Base-by-base conservation (phyloP, 2,329 filamentous ascomycete genomes). In the Diaporthe destruens region DNA sequence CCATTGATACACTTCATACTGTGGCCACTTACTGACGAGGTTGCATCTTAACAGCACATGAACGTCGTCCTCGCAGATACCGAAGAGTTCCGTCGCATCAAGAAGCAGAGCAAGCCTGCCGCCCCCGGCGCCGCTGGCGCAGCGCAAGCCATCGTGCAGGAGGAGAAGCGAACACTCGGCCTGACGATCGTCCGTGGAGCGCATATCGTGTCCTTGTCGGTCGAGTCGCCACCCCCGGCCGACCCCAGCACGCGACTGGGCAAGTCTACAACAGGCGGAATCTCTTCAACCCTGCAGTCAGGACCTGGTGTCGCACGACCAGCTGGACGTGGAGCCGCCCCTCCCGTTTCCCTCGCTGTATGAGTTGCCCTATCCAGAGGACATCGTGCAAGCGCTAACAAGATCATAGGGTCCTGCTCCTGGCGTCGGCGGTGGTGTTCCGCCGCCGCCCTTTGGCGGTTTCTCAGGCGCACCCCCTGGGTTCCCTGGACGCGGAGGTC, bases 61-160 rank as follows among this genome's bases (percentile, higher is more conserved):
- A 99, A 99, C 84, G 90, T 99, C 76, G 96, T 99, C 75, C 93
- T 99, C 75, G 96, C 96, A 84, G 96, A 99, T 81, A 98, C 96
- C 77, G 96, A 99, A 89, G 96, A 98, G 84, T 98, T 98, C 84
- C 93, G 95, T 82, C 93, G 93, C 81, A 92, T 96, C 75, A 97
- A 96, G 87, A 96, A 93, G 87, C 90, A 92, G 78, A 88, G 90
- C 78, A 97, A 96, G 86, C 85, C 89, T 69, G 83, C 88, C 66
- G 90, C 92, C 55, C 90, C 91, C 29, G 88, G 88, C 74, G 87
- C 88, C 71, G 88, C 90, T 77, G 85, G 89, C 67, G 82, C 88
- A 65, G 86, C 88, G 75, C 89, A 93, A 80, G 89, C 93, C 63
- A 88, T 97, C 78, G 95, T 98, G 85, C 91, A 93, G 18, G 96